Percentiles rank a stretch among this genome's conserved stretches.
Evolutionary conservation across 495 filamentous ascomycete species (phyloP).

Genomic region (Xylaria palmicola): DNA sequence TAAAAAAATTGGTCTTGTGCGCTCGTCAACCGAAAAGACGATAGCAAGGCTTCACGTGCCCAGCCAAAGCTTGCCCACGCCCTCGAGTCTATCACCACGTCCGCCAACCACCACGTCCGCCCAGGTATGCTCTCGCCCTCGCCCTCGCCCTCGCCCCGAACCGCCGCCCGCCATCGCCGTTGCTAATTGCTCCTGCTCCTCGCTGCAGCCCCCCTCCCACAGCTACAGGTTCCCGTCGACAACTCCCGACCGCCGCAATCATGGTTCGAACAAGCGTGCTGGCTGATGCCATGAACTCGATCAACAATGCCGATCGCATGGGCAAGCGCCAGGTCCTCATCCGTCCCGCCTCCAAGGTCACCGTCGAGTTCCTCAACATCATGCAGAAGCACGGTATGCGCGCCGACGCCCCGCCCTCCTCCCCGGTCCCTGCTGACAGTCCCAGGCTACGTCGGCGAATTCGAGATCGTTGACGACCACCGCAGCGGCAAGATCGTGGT

Average conservation of each 20-base stretch:
- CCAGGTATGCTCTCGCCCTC: slow-evolving; percentile 62
- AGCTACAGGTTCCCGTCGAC: slow-evolving; percentile 65
- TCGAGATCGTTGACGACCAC: slow-evolving; percentile 91
- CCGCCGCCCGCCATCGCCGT: too few species aligned
- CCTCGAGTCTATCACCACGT: slow-evolving; percentile 8
- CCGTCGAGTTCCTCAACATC: slow-evolving; percentile 84
- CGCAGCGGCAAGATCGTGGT: slow-evolving; percentile 83
- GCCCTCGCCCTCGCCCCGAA: slow-evolving; percentile 16
- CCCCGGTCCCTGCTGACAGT: slow-evolving; percentile 15
- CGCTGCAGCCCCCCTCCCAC: slow-evolving; percentile 49
- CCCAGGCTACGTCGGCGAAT: slow-evolving; percentile 87
- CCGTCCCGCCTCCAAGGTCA: slow-evolving; percentile 83
- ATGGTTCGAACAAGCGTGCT: slow-evolving; percentile 90
- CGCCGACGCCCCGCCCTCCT: neutral
- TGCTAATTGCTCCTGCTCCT: slow-evolving; percentile 54
- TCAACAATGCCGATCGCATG: slow-evolving; percentile 91
- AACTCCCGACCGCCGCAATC: slow-evolving; percentile 49
- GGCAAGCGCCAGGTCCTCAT: slow-evolving; percentile 87
- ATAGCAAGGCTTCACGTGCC: neutral
- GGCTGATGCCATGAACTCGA: slow-evolving; percentile 86
- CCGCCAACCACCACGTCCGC: slow-evolving; percentile 29
- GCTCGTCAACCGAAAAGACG: neutral
- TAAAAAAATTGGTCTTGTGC: slow-evolving; percentile 10
- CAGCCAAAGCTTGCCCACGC: slow-evolving; percentile 1
- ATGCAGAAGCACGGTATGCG: slow-evolving; percentile 91